Evolutionary conservation across 106 monocot species (phyloP).

Genomic region (Dendrobium huoshanense): DNA sequence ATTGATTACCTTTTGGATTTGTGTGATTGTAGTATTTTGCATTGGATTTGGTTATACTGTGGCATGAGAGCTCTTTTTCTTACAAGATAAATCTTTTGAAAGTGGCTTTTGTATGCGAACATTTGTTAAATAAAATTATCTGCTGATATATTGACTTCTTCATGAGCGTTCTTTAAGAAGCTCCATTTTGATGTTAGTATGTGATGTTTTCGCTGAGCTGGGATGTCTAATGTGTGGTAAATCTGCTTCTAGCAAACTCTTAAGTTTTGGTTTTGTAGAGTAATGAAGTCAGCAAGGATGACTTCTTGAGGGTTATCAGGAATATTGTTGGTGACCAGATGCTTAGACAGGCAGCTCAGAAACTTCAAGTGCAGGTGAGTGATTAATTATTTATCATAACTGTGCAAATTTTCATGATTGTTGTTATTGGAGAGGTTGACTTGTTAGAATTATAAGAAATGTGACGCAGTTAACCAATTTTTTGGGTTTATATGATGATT

Average conservation of each 20-base stretch:
- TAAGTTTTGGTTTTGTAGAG: constrained; percentile 26
- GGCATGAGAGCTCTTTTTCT: neutral
- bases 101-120: neutral
- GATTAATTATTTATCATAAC: neutral
- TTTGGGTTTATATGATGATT: neutral
- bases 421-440: neutral
- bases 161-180: neutral
- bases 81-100: neutral
- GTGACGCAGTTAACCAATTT: neutral
- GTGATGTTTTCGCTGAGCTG: neutral
- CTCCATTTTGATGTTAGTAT: neutral
- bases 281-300: constrained; percentile 86
- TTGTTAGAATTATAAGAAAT: neutral
- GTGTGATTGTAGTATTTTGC: neutral
- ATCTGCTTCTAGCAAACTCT: neutral
- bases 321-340: constrained; percentile 96
- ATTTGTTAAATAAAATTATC: neutral
- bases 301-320: constrained; percentile 85
- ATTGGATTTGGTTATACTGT: neutral
- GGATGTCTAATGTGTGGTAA: neutral
- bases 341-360: constrained; percentile 90
- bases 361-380: constrained; percentile 73
- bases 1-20: neutral
- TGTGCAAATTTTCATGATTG: neutral
- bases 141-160: neutral